A percentile compares a stretch with the other conserved stretches of the same genome.
These are phyloP conservation scores for Talaromyces sp. DNA, from an alignment of 2,329 filamentous ascomycete genomes.

Conservation along the genomic window DNA sequence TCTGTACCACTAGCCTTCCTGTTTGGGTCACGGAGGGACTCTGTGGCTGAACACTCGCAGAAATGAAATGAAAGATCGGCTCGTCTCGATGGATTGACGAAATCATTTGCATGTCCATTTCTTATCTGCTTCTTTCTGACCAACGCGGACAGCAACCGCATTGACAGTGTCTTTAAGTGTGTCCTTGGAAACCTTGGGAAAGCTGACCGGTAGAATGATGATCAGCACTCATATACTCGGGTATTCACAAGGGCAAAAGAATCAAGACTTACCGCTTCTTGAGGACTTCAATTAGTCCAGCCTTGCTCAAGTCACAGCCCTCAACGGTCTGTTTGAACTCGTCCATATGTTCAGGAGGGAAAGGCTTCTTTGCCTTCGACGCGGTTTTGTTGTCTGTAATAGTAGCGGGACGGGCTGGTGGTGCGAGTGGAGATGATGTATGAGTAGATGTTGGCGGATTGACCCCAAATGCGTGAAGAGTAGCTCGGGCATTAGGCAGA, in stretches of 20 bases:
- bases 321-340: slow-evolving; percentile 70
- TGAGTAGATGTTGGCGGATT: slow-evolving; percentile 1
- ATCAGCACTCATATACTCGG: slow-evolving; percentile 18
- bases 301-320: slow-evolving; percentile 70
- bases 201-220: slow-evolving; percentile 42
- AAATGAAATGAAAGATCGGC: neutral
- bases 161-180: slow-evolving; percentile 71
- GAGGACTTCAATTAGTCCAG: slow-evolving; percentile 70
- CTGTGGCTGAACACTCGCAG: neutral
- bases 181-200: slow-evolving; percentile 67
- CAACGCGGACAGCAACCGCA: slow-evolving; percentile 62
- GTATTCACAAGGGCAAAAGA: neutral
- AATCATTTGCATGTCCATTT: slow-evolving; percentile 57
- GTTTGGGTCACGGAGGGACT: neutral
- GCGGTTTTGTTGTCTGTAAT: neutral
- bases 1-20: neutral
- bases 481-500: slow-evolving; percentile 12
- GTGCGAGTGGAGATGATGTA: slow-evolving; percentile 22
- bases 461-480: slow-evolving; percentile 23
- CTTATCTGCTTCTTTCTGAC: slow-evolving; percentile 63
- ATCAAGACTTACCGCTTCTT: slow-evolving; percentile 59
- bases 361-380: slow-evolving; percentile 40
- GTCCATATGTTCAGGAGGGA: slow-evolving; percentile 60
- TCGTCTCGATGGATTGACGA: neutral
- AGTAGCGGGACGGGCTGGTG: neutral